These are phyloP conservation scores for Isoetes taiwanensis DNA, from an alignment of 75 land plant species.

Conservation along the genomic window DNA sequence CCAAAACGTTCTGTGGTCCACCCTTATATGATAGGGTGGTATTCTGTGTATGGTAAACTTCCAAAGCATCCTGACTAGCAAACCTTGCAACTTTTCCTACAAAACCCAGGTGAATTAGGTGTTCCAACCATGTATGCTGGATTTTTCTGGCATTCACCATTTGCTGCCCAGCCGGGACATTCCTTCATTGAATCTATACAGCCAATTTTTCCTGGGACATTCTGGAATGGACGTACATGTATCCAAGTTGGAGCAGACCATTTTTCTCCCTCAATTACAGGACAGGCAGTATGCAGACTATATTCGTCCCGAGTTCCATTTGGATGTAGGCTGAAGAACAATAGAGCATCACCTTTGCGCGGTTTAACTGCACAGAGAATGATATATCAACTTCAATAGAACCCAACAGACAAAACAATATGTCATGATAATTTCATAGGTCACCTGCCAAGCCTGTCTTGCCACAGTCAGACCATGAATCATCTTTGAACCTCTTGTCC, in stretches of 20 bases:
- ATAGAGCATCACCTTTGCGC: conserved; percentile 68
- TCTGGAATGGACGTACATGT: conserved; percentile 57
- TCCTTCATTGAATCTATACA: conserved; percentile 51
- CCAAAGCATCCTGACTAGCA: conserved; percentile 39
- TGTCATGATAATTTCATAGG: no score
- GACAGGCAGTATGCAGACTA: conserved; percentile 75
- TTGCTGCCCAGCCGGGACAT: conserved; percentile 62
- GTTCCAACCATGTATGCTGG: conserved; percentile 81
- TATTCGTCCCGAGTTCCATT: conserved; percentile 42
- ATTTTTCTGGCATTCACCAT: conserved; percentile 77
- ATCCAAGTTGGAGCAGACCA: conserved; percentile 90
- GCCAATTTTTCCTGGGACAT: conserved; percentile 17
- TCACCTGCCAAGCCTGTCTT: conserved; percentile 67
- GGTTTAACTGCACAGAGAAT: conserved; percentile 79
- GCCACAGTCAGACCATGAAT: conserved; percentile 64
- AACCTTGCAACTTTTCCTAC: conserved; percentile 69
- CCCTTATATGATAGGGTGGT: no score
- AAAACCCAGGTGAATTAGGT: conserved; percentile 51
- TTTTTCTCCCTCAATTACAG: conserved; percentile 80
- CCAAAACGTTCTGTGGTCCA: no score
- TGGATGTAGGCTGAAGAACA: conserved; percentile 67
- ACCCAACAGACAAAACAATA: no score
- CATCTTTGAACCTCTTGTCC: no score
- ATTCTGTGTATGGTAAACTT: no score
- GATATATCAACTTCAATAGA: no score